phyloP scores from a whole-genome alignment of 2,329 filamentous ascomycete genomes.

The Clathrospora elynae region DNA sequence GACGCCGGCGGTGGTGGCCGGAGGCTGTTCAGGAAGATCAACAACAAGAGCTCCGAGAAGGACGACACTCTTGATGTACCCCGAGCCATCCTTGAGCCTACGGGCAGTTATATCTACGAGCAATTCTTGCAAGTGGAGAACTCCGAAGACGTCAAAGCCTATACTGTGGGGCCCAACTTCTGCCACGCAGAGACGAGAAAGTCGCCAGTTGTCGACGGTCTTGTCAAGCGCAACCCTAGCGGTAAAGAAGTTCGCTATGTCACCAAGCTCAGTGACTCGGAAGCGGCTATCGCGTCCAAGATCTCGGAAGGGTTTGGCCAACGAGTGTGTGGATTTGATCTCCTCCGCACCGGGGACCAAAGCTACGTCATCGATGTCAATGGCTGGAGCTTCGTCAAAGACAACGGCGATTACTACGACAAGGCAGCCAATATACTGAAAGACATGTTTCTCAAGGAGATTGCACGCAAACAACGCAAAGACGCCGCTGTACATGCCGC shows the following conservation, averaged over 20 bases:
- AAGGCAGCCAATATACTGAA: conserved; percentile 84
- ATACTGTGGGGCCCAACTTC: conserved; percentile 90
- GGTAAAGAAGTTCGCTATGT: conserved; percentile 97
- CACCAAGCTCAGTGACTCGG: conserved; percentile 78
- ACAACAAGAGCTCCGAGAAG: conserved; percentile 98
- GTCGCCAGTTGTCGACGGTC: conserved; percentile 93
- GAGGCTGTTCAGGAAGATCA: conserved; percentile 93
- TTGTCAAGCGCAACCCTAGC: conserved; percentile 94
- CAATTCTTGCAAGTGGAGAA: conserved; percentile 97
- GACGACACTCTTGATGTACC: conserved; percentile 77
- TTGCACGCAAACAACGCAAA: conserved; percentile 61
- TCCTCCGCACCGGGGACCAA: conserved; percentile 83
- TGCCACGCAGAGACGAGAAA: conserved; percentile 98
- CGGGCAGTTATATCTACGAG: conserved; percentile 92
- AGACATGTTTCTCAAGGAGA: conserved; percentile 86
- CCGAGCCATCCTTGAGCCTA: conserved; percentile 77
- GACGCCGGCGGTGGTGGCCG: conserved; percentile 86
- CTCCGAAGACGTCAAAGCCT: conserved; percentile 97
- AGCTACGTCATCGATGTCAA: conserved; percentile 99
- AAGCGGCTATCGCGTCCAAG: conserved; percentile 83
- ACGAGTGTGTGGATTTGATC: conserved; percentile 92
- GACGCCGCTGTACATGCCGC: conserved; percentile 44
- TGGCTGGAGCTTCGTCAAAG: conserved; percentile 99
- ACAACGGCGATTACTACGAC: conserved; percentile 98
- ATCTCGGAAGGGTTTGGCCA: conserved; percentile 94